These are phyloP conservation scores for Ambrosia trifida DNA, from an alignment of 129 eudicot species.

Conservation along the genomic window DNA sequence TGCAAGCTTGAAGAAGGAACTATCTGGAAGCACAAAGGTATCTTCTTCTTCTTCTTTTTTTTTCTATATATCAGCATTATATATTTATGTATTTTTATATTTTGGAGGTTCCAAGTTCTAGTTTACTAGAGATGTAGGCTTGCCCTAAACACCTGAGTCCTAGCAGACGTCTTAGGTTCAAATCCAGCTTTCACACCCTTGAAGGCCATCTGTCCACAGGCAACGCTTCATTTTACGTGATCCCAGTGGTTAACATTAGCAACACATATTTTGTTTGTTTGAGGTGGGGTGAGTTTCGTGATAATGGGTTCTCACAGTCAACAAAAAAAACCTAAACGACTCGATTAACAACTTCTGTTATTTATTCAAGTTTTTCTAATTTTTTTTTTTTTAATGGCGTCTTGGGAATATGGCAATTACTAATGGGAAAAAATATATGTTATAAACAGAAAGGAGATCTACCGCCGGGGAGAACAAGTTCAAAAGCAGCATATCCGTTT, in stretches of 20 bases:
- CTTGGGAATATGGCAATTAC: not conserved
- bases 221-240: too few relatives aligned
- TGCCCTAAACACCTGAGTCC: not conserved
- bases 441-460: constrained; percentile 85
- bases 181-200: too few relatives aligned
- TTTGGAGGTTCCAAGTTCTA: not conserved
- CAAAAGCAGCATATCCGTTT: constrained; percentile 58
- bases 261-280: not conserved
- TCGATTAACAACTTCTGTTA: not conserved
- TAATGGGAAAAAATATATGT: not conserved
- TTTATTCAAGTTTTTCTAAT: not conserved
- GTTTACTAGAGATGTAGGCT: not conserved
- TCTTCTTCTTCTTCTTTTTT: not conserved
- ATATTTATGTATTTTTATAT: not conserved
- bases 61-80: not conserved
- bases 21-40: constrained; percentile 88
- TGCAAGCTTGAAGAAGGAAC: constrained; percentile 75
- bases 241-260: not conserved
- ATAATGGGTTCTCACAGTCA: not conserved
- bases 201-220: too few relatives aligned
- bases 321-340: not conserved
- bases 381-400: not conserved
- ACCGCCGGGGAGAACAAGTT: constrained; percentile 78
- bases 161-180: too few relatives aligned
- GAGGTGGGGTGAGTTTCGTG: not conserved